Conservation (phyloP, 1,284 basidiomycete species). For the Trichosporon faecale region DNA sequence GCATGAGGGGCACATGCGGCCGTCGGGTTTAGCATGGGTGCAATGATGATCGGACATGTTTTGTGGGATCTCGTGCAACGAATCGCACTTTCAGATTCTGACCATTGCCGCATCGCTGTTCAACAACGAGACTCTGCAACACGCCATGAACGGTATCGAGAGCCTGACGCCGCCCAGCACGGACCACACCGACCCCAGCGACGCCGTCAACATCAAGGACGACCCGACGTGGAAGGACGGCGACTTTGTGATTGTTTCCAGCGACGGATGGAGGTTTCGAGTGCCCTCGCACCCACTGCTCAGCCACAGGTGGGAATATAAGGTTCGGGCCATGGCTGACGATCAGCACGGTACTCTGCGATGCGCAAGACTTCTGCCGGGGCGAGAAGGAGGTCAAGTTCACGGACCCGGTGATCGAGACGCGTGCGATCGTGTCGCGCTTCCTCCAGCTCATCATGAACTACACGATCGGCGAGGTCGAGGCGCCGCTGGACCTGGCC, state of each 20-base stretch:
- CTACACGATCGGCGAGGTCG: not conserved
- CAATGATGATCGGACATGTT: not conserved
- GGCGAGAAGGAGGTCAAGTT: constrained; percentile 3
- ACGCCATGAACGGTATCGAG: constrained; percentile 1
- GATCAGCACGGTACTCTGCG: not conserved
- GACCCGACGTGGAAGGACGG: not conserved
- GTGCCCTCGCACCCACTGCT: not conserved
- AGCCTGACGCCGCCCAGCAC: not conserved
- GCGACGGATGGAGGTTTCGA: constrained; percentile 2
- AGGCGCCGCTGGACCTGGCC: not conserved
- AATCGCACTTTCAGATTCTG: not conserved
- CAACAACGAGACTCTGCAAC: not conserved
- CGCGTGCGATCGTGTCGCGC: not conserved
- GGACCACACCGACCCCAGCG: not conserved
- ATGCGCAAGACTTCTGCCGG: not conserved
- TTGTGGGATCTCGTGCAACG: not conserved
- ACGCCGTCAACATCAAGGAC: not conserved
- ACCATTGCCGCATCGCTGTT: not conserved
- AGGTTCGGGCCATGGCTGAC: not conserved
- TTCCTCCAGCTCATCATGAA: not conserved
- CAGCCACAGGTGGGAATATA: not conserved
- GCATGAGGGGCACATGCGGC: too few relatives aligned
- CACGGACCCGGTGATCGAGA: not conserved
- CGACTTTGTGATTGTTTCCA: not conserved
- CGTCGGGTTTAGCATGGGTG: not conserved